Evolutionary conservation across 371 early-diverging fungal genomes (phyloP), one percentile per base, ranked within the genome.

Genomic region (Pancytospora epiphaga): DNA sequence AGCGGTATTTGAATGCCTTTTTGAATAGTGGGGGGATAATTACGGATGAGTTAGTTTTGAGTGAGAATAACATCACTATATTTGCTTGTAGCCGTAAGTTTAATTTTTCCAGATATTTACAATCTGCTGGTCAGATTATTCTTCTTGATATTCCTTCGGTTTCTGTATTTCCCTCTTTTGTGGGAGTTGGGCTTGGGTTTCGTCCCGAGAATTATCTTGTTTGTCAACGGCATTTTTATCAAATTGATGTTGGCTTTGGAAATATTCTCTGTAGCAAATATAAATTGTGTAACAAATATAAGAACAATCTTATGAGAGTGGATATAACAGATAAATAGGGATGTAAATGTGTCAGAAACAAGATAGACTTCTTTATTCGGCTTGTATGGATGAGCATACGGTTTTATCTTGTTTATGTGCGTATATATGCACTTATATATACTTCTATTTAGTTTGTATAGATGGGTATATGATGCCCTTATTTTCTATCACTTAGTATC

Each of bases 161-260:
- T 9, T 18, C 56, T 34, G 56, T 34, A 12, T 29, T 29, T 9
- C 18, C 18, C 30, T 54, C 29, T 27, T 54, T 54, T 34, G 19
- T 19, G 12, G 56, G 30, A 18, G 9, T 54, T 34, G 56, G 56
- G 18, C 29, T 54, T 9, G 56, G 56, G 6, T 54, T 54, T 34
- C 9, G 6, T 6, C 56, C 56, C 29, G 56, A 54, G 29, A 27
- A 54, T 19, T 29, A 54, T 19, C 29, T 18, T 34, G 29, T 12
- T 19, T 54, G 56, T 19, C 9, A 27, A 9, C 56, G 56, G 9
- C 9, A 9, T 9, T 54, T 12, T 19, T 54, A 54, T 19, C 6
- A 9, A 19, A 54, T 54, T 19, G 56, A 54, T 34, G 56, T 19
- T 27, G 56, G 56, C 29, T 54, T 54, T 54, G 56, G 56, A 27